These are phyloP conservation scores for Boehmeria nivea DNA, from an alignment of 306 rosid genomes.

Conservation along the genomic window DNA sequence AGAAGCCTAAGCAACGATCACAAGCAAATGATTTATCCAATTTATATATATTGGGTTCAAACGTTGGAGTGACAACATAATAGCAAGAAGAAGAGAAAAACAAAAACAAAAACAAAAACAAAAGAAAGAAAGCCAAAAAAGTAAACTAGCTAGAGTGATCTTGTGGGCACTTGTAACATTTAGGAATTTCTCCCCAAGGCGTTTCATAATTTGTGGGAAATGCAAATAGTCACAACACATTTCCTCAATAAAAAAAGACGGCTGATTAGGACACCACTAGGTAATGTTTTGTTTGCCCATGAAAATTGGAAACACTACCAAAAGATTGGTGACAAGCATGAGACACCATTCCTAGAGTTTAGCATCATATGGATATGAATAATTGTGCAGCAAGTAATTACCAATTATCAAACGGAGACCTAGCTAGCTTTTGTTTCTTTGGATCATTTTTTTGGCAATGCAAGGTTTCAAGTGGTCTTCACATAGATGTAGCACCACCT, in stretches of 20 bases:
- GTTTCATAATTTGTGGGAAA: constrained; percentile 9
- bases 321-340: neutral
- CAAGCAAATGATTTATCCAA: too few species aligned
- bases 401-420: too few species aligned
- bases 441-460: too few species aligned
- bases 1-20: too few species aligned
- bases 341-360: constrained; percentile 7
- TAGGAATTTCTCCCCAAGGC: too few species aligned
- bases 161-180: neutral
- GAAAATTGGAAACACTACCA: constrained; percentile 1
- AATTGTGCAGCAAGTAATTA: too few species aligned
- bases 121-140: neutral
- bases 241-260: neutral
- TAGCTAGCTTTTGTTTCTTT: too few species aligned
- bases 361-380: neutral
- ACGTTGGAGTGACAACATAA: neutral
- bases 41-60: too few species aligned
- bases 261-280: constrained; percentile 36
- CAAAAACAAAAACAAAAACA: neutral
- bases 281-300: constrained; percentile 23
- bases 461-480: constrained; percentile 13
- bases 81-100: neutral
- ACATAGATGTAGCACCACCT: constrained; percentile 27
- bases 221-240: neutral
- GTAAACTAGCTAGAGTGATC: neutral